Conservation (phyloP, 345 rosid species). For the Citrus trifoliata region DNA sequence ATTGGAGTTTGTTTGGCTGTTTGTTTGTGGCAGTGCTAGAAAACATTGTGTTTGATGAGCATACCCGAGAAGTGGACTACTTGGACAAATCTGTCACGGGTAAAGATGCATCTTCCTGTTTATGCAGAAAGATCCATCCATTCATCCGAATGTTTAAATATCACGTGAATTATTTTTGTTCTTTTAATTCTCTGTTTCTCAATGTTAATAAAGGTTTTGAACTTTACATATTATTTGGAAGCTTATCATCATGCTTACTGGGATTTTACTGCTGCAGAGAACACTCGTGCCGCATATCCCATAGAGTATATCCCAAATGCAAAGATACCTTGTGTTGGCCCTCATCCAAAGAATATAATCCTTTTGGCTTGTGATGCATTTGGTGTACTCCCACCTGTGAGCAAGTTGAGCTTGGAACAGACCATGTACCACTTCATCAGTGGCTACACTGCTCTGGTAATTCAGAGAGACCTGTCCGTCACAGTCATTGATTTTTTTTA, state of each 20-base stretch:
- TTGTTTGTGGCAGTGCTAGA: constrained; percentile 63
- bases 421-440: constrained; percentile 98
- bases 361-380: constrained; percentile 94
- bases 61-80: constrained; percentile 80
- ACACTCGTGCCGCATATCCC: constrained; percentile 91
- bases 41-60: constrained; percentile 95
- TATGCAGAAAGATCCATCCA: not conserved
- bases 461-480: not conserved
- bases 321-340: constrained; percentile 83
- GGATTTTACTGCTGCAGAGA: constrained; percentile 43
- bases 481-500: not conserved
- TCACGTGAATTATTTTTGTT: too few species aligned
- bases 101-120: not conserved
- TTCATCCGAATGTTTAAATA: too few species aligned
- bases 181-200: not conserved
- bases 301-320: constrained; percentile 92
- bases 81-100: constrained; percentile 86
- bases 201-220: not conserved
- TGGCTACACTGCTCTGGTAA: constrained; percentile 95
- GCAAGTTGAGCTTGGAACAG: constrained; percentile 87
- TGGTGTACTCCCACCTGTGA: constrained; percentile 97
- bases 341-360: constrained; percentile 84
- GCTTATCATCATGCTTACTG: not conserved
- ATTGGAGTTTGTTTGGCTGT: not conserved
- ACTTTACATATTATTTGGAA: not conserved